Evolutionary conservation across 805 yeast genomes (phyloP).

Genomic region (Saturnispora saitoi): DNA sequence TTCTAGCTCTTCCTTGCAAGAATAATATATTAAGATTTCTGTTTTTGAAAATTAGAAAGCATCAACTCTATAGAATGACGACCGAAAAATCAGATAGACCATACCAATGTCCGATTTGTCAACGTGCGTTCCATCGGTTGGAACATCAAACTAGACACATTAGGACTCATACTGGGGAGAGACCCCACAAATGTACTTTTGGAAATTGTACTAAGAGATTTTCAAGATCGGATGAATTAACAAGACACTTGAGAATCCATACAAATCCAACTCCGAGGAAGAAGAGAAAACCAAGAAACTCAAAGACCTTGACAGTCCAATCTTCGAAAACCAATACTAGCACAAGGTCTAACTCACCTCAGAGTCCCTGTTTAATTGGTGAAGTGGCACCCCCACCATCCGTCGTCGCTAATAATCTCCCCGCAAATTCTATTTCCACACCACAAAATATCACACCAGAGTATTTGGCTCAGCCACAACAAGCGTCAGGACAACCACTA

Average conservation of each 20-base stretch:
- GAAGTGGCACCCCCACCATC: background rate
- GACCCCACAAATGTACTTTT: constrained; percentile 67
- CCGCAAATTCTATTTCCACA: constrained; percentile 4
- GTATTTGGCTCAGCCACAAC: constrained; percentile 11
- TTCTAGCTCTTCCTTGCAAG: background rate
- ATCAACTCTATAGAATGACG: constrained; percentile 4
- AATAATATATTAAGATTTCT: no score
- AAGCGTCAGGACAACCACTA: constrained; percentile 6
- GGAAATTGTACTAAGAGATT: constrained; percentile 64
- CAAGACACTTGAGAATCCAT: constrained; percentile 66
- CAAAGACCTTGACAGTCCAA: constrained; percentile 1
- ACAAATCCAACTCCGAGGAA: constrained; percentile 60
- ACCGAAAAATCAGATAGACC: constrained; percentile 36
- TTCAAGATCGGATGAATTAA: constrained; percentile 64
- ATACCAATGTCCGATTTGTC: constrained; percentile 66
- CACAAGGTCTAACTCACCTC: background rate
- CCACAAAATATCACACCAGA: background rate
- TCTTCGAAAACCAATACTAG: background rate
- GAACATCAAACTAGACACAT: constrained; percentile 77
- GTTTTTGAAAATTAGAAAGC: no score
- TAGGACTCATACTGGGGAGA: constrained; percentile 75
- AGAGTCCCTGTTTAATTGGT: constrained; percentile 1
- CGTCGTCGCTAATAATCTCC: background rate
- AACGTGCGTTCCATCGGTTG: constrained; percentile 63
- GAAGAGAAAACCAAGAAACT: constrained; percentile 31